Percentiles rank a stretch among this genome's conserved stretches.
Evolutionary conservation across 108 stramenopile genomes (phyloP).

Genomic region (Bacterosira constricta): DNA sequence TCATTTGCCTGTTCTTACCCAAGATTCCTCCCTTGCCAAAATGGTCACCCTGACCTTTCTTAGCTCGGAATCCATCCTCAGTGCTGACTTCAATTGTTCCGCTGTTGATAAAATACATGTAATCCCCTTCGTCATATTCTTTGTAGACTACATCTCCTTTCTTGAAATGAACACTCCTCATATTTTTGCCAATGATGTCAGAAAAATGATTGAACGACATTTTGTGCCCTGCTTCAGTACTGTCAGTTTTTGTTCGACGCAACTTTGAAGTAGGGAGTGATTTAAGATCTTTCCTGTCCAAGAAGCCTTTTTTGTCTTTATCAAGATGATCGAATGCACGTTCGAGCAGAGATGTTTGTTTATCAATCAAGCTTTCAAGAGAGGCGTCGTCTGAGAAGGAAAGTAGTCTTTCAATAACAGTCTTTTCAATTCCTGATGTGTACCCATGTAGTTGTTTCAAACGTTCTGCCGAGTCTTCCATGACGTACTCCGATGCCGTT

Average conservation of each 20-base stretch:
- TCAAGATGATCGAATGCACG: slow-evolving; percentile 80
- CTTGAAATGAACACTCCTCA: slow-evolving; percentile 61
- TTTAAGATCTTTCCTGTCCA: slow-evolving; percentile 49
- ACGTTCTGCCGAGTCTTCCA: slow-evolving; percentile 73
- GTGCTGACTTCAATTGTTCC: slow-evolving; percentile 74
- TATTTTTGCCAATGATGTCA: slow-evolving; percentile 44
- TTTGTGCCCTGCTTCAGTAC: slow-evolving; percentile 27
- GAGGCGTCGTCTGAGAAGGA: slow-evolving; percentile 38
- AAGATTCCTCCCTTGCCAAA: slow-evolving; percentile 55
- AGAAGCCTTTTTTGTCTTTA: slow-evolving; percentile 74
- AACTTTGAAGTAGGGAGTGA: slow-evolving; percentile 27
- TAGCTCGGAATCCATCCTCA: slow-evolving; percentile 48
- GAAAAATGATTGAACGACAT: slow-evolving; percentile 45
- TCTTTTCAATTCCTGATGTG: slow-evolving; percentile 53
- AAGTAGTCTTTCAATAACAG: slow-evolving; percentile 48
- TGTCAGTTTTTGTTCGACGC: slow-evolving; percentile 24
- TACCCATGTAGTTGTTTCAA: slow-evolving; percentile 54
- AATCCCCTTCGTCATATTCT: slow-evolving; percentile 78
- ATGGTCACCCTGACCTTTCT: slow-evolving; percentile 51
- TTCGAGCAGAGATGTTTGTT: slow-evolving; percentile 68
- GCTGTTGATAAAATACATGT: slow-evolving; percentile 87
- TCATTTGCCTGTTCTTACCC: slow-evolving; percentile 28
- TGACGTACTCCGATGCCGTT: slow-evolving; percentile 76
- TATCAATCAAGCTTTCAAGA: slow-evolving; percentile 21
- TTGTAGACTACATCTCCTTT: slow-evolving; percentile 80